phyloP scores from a whole-genome alignment of 345 rosid genomes.

The Pistacia atlantica region DNA sequence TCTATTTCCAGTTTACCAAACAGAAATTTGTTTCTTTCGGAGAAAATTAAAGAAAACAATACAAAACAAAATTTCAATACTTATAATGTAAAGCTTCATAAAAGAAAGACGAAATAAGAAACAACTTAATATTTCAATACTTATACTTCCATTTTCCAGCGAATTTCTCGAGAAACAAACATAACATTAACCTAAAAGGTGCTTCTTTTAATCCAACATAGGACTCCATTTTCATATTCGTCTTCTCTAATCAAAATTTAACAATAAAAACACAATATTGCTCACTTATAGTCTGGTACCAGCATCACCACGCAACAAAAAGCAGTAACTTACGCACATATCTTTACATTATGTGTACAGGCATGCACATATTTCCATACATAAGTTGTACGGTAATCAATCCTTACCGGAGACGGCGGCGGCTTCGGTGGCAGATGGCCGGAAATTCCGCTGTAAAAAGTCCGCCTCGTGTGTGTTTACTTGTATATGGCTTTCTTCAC shows the following conservation, averaged over 20 bases:
- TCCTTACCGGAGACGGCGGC: not conserved
- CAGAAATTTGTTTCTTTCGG: not conserved
- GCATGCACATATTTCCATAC: no score
- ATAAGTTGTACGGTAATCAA: no score
- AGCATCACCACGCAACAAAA: not conserved
- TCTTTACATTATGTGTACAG: no score
- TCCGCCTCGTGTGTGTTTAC: not conserved
- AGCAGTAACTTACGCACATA: not conserved
- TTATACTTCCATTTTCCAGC: not conserved
- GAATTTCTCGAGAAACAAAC: conserved; percentile 9
- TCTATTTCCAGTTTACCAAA: not conserved
- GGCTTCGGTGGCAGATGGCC: not conserved
- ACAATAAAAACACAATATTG: not conserved
- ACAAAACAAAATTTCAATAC: not conserved
- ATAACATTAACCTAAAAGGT: not conserved
- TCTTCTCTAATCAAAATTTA: not conserved
- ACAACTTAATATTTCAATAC: not conserved
- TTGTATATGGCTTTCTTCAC: not conserved
- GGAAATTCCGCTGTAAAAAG: not conserved
- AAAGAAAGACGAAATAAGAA: not conserved
- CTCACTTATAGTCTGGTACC: not conserved
- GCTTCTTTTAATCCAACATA: not conserved
- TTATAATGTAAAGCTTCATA: no score
- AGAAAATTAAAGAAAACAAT: not conserved
- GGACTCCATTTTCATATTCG: not conserved